phyloP scores from a whole-genome alignment of 352 stramenopile genomes.

The Phytophthora constricta region DNA sequence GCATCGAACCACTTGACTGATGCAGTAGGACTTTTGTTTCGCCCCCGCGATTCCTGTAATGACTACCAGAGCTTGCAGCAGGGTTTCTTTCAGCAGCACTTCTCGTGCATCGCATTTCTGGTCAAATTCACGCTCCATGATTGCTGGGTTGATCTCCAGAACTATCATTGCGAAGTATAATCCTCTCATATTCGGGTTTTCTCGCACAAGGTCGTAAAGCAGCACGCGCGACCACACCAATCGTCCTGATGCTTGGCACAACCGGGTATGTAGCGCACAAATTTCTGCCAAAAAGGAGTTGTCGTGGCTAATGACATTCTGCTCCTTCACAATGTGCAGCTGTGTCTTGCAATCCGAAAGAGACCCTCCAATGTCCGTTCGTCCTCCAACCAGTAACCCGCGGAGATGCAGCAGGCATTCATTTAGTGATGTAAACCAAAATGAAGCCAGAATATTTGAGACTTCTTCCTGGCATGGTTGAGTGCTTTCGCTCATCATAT shows the following conservation, averaged over 20 bases:
- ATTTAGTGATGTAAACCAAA: constrained; percentile 21
- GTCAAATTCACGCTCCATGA: constrained; percentile 46
- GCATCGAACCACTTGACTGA: constrained; percentile 41
- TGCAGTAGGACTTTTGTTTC: constrained; percentile 42
- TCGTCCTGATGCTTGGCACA: constrained; percentile 39
- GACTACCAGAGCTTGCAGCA: constrained; percentile 39
- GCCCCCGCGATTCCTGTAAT: constrained; percentile 31
- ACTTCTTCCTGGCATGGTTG: background rate
- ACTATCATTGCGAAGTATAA: constrained; percentile 50
- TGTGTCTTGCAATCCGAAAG: constrained; percentile 12
- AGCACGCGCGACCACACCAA: constrained; percentile 41
- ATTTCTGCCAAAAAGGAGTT: constrained; percentile 52
- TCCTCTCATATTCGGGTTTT: constrained; percentile 49
- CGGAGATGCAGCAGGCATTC: constrained; percentile 39
- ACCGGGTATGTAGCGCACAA: constrained; percentile 40
- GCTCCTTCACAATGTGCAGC: constrained; percentile 1
- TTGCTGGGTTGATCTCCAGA: constrained; percentile 38
- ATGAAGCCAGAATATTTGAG: background rate
- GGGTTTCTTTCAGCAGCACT: constrained; percentile 33
- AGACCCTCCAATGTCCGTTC: constrained; percentile 16
- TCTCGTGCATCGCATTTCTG: constrained; percentile 27
- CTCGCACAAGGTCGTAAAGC: constrained; percentile 51
- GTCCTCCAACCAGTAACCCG: constrained; percentile 26
- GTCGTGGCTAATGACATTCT: constrained; percentile 38
- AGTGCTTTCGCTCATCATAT: constrained; percentile 9